These are phyloP conservation scores for Meyerozyma elateridarum DNA, from an alignment of 1,139 yeast genomes.

Conservation along the genomic window DNA sequence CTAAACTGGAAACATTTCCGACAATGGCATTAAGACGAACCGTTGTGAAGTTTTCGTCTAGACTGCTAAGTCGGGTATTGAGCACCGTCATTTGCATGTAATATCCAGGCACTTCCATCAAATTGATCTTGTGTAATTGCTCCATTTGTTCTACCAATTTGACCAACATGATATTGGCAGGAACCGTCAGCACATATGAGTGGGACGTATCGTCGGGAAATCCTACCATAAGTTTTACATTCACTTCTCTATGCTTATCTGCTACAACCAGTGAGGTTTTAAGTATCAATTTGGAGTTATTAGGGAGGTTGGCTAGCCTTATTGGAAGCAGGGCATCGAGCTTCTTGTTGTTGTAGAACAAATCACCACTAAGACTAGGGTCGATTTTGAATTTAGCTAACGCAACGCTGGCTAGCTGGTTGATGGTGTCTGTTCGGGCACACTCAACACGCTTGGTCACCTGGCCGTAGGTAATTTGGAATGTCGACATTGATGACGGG, in stretches of 20 bases:
- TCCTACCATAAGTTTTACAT: constrained; percentile 21
- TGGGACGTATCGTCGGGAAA: constrained; percentile 13
- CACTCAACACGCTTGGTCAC: constrained; percentile 23
- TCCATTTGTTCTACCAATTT: constrained; percentile 13
- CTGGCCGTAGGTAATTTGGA: constrained; percentile 19
- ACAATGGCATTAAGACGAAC: constrained; percentile 9
- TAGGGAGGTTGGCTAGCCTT: constrained; percentile 29
- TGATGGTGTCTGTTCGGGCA: constrained; percentile 22
- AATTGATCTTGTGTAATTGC: constrained; percentile 1
- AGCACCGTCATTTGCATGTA: constrained; percentile 7
- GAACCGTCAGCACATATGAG: constrained; percentile 10
- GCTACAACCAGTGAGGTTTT: constrained; percentile 13
- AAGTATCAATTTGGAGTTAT: constrained; percentile 27
- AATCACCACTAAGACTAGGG: constrained; percentile 20
- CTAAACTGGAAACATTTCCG: constrained; percentile 16
- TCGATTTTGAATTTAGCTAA: constrained; percentile 24
- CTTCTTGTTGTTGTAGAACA: constrained; percentile 25
- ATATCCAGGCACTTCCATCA: constrained; percentile 6
- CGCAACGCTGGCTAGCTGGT: constrained; percentile 24
- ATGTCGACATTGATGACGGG: too few species aligned
- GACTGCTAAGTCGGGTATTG: constrained; percentile 1
- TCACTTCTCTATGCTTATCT: constrained; percentile 15
- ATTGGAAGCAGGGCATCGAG: constrained; percentile 32
- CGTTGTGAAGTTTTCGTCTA: not conserved
- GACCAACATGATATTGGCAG: constrained; percentile 9